Percentiles rank a stretch among this genome's conserved stretches.
Evolutionary conservation across 192 early-diverging fungal species (phyloP).

Genomic region (Dissophora globulifera): DNA sequence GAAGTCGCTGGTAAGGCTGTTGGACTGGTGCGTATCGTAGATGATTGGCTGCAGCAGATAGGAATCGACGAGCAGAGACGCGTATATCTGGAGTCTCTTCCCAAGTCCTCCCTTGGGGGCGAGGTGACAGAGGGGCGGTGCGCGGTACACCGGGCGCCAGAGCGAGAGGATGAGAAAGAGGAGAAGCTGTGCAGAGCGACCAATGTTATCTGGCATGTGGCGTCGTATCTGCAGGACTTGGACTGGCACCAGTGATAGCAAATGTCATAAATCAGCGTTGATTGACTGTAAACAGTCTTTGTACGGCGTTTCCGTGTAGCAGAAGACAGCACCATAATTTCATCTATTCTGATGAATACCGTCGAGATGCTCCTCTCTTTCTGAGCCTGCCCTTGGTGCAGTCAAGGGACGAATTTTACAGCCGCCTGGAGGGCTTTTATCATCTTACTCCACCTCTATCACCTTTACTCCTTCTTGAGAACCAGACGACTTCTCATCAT

Average conservation of each 20-base stretch:
- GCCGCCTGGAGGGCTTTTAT: no score
- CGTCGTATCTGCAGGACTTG: slow-evolving; percentile 5
- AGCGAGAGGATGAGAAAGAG: slow-evolving; percentile 1
- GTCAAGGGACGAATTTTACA: no score
- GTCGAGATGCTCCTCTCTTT: no score
- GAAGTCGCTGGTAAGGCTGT: not conserved
- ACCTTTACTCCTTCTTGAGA: no score
- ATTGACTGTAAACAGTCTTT: no score
- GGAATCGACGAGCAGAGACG: not conserved
- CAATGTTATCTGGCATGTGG: slow-evolving; percentile 1
- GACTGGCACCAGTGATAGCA: slow-evolving; percentile 44
- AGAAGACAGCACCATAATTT: no score
- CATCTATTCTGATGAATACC: no score
- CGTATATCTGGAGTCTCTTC: not conserved
- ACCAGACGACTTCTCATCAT: no score
- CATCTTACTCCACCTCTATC: no score
- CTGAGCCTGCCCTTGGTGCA: no score
- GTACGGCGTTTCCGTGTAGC: no score
- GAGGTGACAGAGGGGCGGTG: not conserved
- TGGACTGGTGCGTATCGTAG: slow-evolving; percentile 18
- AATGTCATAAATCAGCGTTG: no score
- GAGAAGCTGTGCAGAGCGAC: slow-evolving; percentile 5
- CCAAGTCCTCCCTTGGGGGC: not conserved
- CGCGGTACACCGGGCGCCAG: not conserved
- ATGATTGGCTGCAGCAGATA: slow-evolving; percentile 24